Evolutionary conservation across 2,329 filamentous ascomycete species (phyloP), one percentile per base, ranked within the genome.

Genomic region (Diaporthe batatas): DNA sequence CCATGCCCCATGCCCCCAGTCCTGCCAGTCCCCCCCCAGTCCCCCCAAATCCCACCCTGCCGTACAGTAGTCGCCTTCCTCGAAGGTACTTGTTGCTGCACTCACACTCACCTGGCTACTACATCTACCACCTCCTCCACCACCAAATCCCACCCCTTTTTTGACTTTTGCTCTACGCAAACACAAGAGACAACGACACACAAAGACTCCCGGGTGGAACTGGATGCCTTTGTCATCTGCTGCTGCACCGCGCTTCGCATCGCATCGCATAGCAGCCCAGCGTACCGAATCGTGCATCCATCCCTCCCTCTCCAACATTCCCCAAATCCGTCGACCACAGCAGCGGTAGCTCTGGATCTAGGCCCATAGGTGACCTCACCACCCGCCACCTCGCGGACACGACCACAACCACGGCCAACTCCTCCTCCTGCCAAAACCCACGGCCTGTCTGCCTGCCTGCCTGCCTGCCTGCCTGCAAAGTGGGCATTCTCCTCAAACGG

Each of bases 291-390:
- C 62, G 62, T 62, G 68, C 55, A 59, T 36, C 68, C 42, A 70
- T 42, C 68, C 42, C 47, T 67, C 51, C 57, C 68, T 62, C 68
- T 70, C 68, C 68, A 70, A 70, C 29, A 42, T 70, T 62, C 68
- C 42, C 68, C 54, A 70, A 70, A 59, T 70, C 29, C 55, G 54
- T 70, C 29, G 44, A 53, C 55, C 68, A 70, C 55, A 53, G 68
- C 55, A 62, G 54, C 68, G 55, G 68, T 70, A 70, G 34, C 54
- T 70, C 39, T 59, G 39, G 55, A 44, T 70, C 42, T 70, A 51
- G 55, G 57, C 68, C 25, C 32, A 34, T 47, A n/a, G 47, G 54
- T 70, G 68, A 70, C 68, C 68, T 70, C 68, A 70, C 67, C 67
- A 69, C 68, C 68, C 54, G 68, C 39, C 54, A 70, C 54, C 42